Base-by-base conservation (phyloP, 2,329 filamentous ascomycete genomes). In the Zymoseptoria brevis region DNA sequence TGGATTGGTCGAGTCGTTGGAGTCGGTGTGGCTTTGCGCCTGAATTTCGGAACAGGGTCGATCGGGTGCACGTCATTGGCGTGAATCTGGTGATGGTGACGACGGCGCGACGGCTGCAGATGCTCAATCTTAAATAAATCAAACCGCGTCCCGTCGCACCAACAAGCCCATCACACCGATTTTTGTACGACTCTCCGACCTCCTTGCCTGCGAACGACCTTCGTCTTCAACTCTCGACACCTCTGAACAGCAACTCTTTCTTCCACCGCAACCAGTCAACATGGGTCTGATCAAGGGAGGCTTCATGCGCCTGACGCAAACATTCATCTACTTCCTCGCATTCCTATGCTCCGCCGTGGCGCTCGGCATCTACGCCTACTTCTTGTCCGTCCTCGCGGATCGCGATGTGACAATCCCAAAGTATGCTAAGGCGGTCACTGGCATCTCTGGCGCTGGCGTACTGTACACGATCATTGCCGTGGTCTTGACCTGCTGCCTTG, bases 401-500 rank as follows among this genome's bases (percentile, higher is more conserved):
- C 84, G 90, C 75, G 68, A 85, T 66, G 73, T 13, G 59, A n/a
- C n/a, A n/a, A n/a, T n/a, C n/a, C n/a, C n/a, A n/a, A n/a, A n/a
- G n/a, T n/a, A n/a, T n/a, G n/a, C n/a, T n/a, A n/a, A 86, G 58
- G 73, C 73, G 4, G 69, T 75, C 29, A 72, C 73, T 69, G 90
- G 89, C 63, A 86, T 96, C 60, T 82, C 89, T 0, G 92, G 91
- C 55, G 81, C 81, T 1, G 89, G 85, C 2, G 82, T 87, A 0
- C 71, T 95, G 8, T 96, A 96, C 78, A 85, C 86, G 55, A 75
- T 90, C 60, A 74, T 87, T 56, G 88, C 85, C n/a, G 76, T 90
- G 13, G 65, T 94, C 30, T 77, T 95, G 45, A 86, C 93, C 8
- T 90, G 89, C 78, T 94, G 84, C 71, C 76, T 96, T 5, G 90